These are phyloP conservation scores for Ascobolus immersus DNA, from an alignment of 495 filamentous ascomycete species.

Conservation along the genomic window DNA sequence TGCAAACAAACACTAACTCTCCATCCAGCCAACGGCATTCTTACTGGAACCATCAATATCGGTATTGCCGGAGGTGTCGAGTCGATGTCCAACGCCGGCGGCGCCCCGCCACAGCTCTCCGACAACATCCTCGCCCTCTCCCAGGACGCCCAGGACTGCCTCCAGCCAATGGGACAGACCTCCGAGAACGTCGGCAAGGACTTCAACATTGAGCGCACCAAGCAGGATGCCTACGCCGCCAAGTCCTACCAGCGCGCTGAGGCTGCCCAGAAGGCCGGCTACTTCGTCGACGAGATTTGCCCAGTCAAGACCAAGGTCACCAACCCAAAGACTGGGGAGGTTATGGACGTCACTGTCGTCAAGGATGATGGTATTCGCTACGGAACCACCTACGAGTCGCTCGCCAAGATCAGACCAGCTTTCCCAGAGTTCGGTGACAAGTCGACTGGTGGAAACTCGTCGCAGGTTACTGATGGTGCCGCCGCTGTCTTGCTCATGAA, in stretches of 20 bases:
- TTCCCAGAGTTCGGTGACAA: slow-evolving; percentile 73
- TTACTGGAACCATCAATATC: slow-evolving; percentile 51
- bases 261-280: slow-evolving; percentile 69
- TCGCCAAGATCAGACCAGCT: slow-evolving; percentile 69
- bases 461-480: slow-evolving; percentile 87
- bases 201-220: slow-evolving; percentile 57
- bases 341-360: slow-evolving; percentile 48
- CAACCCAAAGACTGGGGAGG: slow-evolving; percentile 55
- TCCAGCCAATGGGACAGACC: slow-evolving; percentile 93
- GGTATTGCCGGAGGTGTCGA: slow-evolving; percentile 77
- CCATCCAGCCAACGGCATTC: slow-evolving; percentile 75
- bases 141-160: slow-evolving; percentile 61
- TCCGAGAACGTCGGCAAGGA: slow-evolving; percentile 87
- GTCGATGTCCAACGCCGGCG: slow-evolving; percentile 50
- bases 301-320: slow-evolving; percentile 61
- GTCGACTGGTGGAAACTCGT: slow-evolving; percentile 84
- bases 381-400: slow-evolving; percentile 60
- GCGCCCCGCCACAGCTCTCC: slow-evolving; percentile 48
- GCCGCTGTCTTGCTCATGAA: slow-evolving; percentile 84
- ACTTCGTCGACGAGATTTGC: slow-evolving; percentile 84
- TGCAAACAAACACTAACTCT: too few species aligned
- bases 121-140: slow-evolving; percentile 41
- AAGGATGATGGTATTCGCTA: slow-evolving; percentile 72
- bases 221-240: slow-evolving; percentile 62
- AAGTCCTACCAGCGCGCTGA: slow-evolving; percentile 74